phyloP scores from a whole-genome alignment of 2,329 filamentous ascomycete species.

The Arthrobotrys pseudoclavata region DNA sequence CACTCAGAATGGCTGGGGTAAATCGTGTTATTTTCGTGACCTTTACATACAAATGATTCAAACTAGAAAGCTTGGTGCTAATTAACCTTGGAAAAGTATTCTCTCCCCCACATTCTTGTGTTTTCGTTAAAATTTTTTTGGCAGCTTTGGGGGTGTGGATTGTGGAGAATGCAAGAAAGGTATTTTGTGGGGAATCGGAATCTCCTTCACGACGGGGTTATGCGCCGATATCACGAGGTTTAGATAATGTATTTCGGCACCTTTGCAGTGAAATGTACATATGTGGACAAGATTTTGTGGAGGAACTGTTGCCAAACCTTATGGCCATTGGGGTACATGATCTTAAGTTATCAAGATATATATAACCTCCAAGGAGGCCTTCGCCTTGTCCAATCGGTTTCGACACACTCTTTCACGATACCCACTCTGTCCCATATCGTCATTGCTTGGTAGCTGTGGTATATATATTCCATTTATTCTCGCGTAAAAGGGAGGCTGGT shows the following conservation, averaged over 20 bases:
- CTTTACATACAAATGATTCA: slow-evolving; percentile 10
- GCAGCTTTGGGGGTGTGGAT: slow-evolving; percentile 26
- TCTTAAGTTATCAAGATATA: slow-evolving; percentile 14
- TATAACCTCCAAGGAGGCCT: slow-evolving; percentile 13
- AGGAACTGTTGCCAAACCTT: slow-evolving; percentile 1
- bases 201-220: slow-evolving; percentile 7
- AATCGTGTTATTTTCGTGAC: slow-evolving; percentile 20
- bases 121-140: slow-evolving; percentile 14
- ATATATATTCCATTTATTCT: slow-evolving; percentile 27
- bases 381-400: slow-evolving; percentile 18
- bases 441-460: slow-evolving; percentile 22
- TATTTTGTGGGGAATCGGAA: slow-evolving; percentile 48
- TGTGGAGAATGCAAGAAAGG: slow-evolving; percentile 36
- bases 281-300: background rate
- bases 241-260: slow-evolving; percentile 24
- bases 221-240: slow-evolving; percentile 38
- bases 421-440: slow-evolving; percentile 28
- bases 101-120: slow-evolving; percentile 40
- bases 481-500: slow-evolving; percentile 24
- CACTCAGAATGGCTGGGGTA: slow-evolving; percentile 21
- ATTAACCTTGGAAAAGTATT: slow-evolving; percentile 1
- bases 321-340: background rate
- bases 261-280: slow-evolving; percentile 4
- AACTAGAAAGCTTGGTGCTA: slow-evolving; percentile 23
- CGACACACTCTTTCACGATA: slow-evolving; percentile 29